phyloP scores from a whole-genome alignment of 192 early-diverging fungal species.

The Backusella macrospora region DNA sequence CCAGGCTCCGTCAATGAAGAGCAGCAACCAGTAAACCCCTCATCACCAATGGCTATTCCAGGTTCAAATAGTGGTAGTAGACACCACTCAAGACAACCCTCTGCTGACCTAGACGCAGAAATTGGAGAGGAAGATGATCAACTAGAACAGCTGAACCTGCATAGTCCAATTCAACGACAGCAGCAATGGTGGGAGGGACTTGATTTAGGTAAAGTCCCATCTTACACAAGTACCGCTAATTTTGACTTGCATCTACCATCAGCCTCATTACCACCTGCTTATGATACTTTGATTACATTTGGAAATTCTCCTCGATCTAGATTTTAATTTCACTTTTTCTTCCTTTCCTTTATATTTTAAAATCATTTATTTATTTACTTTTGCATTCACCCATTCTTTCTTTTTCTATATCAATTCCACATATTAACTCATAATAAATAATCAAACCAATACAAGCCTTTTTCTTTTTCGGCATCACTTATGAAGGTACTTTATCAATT shows the following conservation, averaged over 20 bases:
- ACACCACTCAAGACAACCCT: conserved; percentile 16
- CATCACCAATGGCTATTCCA: conserved; percentile 17
- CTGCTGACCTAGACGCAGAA: not conserved
- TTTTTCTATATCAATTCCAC: not conserved
- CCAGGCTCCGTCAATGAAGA: not conserved
- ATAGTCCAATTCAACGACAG: not conserved
- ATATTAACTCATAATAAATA: not conserved
- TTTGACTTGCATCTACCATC: conserved; percentile 1
- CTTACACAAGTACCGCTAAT: conserved; percentile 19
- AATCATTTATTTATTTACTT: not conserved
- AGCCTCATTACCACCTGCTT: not conserved
- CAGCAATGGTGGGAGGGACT: conserved; percentile 13
- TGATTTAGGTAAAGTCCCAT: conserved; percentile 24
- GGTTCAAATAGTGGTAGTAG: conserved; percentile 14
- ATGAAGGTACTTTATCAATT: too few species aligned
- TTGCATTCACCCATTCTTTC: not conserved
- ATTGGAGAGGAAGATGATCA: not conserved
- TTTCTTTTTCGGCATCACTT: too few species aligned
- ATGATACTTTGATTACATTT: not conserved
- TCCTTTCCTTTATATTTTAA: too few species aligned
- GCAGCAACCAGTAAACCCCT: not conserved
- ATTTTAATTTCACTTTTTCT: not conserved
- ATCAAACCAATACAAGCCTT: not conserved
- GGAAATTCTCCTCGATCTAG: conserved; percentile 6
- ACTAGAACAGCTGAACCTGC: not conserved